Evolutionary conservation across 2,329 filamentous ascomycete species (phyloP), one percentile per base, ranked within the genome.

Genomic region (Metarhizium album): DNA sequence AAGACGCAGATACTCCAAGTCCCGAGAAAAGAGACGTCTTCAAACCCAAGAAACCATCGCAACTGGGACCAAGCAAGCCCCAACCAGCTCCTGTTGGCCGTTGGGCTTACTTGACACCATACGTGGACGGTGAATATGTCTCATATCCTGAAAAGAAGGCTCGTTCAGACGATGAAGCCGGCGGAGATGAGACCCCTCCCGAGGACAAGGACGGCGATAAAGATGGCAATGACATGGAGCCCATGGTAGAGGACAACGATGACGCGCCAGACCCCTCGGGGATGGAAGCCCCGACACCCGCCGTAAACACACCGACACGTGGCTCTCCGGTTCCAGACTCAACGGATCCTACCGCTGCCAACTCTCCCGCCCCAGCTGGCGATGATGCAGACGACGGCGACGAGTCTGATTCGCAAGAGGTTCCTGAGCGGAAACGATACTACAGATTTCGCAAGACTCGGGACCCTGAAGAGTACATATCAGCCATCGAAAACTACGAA

Each of bases 361-460:
- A 67, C 52, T 70, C 69, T 1, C 69, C 69, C 18, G 68, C 62
- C 49, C 65, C 66, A 4, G 63, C 49, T 18, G 66, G 57, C 29
- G 68, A 70, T 22, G 68, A 70, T 13, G 58, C 55, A 3, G 67
- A 68, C 14, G 67, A 70, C 9, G 59, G 59, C 29, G 68, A 70
- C 16, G 57, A 63, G 27, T 61, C 63, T 6, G 66, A 68, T 37
- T 62, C 64, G 13, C 64, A 68, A 46, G 67, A 69, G 8, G 53
- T 57, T 5, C 56, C 58, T 4, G 63, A 62, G 29, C 57, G 53
- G 20, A 57, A 55, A 20, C 59, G 61, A 27, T 64, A 59, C 48
- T 79, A 70, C 56, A 60, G 62, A 3, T 80, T 75, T 59, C 70
- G 70, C 47, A 76, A 78, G 59, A 64, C 79, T 7, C 71, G 75